A percentile compares a stretch with the other conserved stretches of the same genome.
These are phyloP conservation scores for Nicotiana paniculata DNA, from an alignment of 257 asterid genomes.

Conservation along the genomic window DNA sequence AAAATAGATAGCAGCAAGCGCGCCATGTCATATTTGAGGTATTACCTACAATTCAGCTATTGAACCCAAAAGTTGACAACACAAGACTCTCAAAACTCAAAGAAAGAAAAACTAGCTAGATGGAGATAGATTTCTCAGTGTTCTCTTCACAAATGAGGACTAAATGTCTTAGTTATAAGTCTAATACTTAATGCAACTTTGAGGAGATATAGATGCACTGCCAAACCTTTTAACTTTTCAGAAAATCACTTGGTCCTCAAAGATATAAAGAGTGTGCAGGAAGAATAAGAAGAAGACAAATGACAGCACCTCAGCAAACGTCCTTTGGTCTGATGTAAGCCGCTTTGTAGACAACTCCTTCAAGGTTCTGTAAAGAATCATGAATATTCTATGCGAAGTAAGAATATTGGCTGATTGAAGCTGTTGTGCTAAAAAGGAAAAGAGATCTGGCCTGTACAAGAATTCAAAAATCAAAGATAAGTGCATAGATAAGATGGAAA, in stretches of 20 bases:
- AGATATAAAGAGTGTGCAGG: not conserved
- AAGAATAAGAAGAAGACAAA: conserved; percentile 11
- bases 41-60: not conserved
- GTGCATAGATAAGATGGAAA: not conserved
- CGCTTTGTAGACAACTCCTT: conserved; percentile 96
- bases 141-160: not conserved
- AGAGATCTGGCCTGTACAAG: conserved; percentile 83
- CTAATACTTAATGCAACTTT: not conserved
- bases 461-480: conserved; percentile 11
- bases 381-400: conserved; percentile 81
- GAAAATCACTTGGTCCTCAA: conserved; percentile 4
- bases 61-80: not conserved
- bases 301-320: conserved; percentile 67
- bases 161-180: not conserved
- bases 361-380: conserved; percentile 84
- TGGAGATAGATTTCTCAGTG: not conserved
- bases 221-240: not conserved
- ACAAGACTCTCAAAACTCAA: not conserved
- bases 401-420: conserved; percentile 83
- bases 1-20: not conserved
- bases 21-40: not conserved
- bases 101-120: not conserved
- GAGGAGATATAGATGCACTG: not conserved
- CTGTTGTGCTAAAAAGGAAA: conserved; percentile 79
- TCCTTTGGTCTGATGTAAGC: conserved; percentile 75